Conservation (phyloP, 2,329 filamentous ascomycete species). For the Sarocladium brachiariae region DNA sequence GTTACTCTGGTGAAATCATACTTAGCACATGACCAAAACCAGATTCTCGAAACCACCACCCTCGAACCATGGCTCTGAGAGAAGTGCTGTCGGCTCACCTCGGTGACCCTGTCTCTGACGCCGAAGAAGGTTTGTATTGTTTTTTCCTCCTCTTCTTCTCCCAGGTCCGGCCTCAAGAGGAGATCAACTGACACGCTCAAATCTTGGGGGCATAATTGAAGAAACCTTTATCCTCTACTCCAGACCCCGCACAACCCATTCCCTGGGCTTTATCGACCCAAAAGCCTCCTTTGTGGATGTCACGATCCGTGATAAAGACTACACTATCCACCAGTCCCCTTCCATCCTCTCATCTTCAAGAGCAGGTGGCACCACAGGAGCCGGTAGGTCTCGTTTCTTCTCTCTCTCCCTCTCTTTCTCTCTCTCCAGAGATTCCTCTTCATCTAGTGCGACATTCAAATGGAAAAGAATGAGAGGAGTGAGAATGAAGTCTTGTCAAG, state of each 20-base stretch:
- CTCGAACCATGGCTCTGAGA: conserved; percentile 14
- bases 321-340: conserved; percentile 77
- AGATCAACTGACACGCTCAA: neutral
- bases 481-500: too few relatives aligned
- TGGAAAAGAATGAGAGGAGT: too few relatives aligned
- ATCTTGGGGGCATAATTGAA: conserved; percentile 27
- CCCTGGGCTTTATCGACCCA: conserved; percentile 80
- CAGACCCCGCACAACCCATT: conserved; percentile 62
- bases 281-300: conserved; percentile 59
- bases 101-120: conserved; percentile 38
- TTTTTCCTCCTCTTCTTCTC: neutral
- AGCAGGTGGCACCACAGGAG: conserved; percentile 50
- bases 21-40: too few relatives aligned
- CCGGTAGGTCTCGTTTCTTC: conserved; percentile 29
- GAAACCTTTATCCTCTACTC: conserved; percentile 88
- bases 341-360: conserved; percentile 71
- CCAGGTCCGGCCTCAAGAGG: neutral
- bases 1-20: too few relatives aligned
- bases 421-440: too few relatives aligned
- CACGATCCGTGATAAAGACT: conserved; percentile 60
- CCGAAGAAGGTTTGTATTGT: conserved; percentile 30
- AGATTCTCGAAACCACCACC: too few relatives aligned
- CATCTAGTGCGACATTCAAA: too few relatives aligned
- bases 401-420: neutral
- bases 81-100: conserved; percentile 24